phyloP scores from a whole-genome alignment of 2,329 filamentous ascomycete genomes.

The Xylaria sp. region DNA sequence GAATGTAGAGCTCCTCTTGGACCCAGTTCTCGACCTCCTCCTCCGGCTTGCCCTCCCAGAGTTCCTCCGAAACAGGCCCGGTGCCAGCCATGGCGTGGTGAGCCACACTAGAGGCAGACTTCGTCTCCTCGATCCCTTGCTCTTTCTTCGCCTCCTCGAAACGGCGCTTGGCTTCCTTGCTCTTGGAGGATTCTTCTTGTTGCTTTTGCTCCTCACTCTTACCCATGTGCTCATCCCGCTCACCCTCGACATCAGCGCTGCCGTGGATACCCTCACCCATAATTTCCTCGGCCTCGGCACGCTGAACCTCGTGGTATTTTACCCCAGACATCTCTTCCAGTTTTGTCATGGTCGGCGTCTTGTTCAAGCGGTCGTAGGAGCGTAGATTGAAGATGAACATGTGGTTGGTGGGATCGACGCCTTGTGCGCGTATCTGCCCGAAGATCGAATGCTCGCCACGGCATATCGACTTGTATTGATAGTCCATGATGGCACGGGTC shows the following conservation, averaged over 20 bases:
- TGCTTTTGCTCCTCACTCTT: constrained; percentile 42
- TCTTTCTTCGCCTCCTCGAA: constrained; percentile 55
- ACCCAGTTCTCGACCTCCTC: constrained; percentile 86
- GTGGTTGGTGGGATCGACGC: constrained; percentile 76
- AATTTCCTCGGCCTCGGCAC: constrained; percentile 85
- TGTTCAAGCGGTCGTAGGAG: constrained; percentile 89
- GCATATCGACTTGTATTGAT: constrained; percentile 95
- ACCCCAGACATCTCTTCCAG: constrained; percentile 82
- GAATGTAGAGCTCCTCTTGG: constrained; percentile 94
- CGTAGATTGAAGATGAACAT: constrained; percentile 94
- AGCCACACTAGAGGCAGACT: constrained; percentile 60
- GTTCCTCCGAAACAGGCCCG: constrained; percentile 66
- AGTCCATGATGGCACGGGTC: constrained; percentile 96
- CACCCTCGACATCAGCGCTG: constrained; percentile 46
- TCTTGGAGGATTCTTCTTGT: constrained; percentile 38
- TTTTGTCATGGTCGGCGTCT: constrained; percentile 71
- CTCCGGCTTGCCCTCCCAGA: constrained; percentile 75
- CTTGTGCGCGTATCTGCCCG: constrained; percentile 71
- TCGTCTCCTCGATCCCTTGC: constrained; percentile 40
- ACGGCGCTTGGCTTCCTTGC: constrained; percentile 50
- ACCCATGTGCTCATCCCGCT: constrained; percentile 55
- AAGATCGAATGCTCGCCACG: constrained; percentile 91
- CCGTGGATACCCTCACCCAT: constrained; percentile 77
- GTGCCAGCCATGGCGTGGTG: constrained; percentile 78
- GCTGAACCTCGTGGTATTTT: constrained; percentile 82